Conservation (phyloP, 768 basidiomycete species). For the Gautieria morchelliformis region DNA sequence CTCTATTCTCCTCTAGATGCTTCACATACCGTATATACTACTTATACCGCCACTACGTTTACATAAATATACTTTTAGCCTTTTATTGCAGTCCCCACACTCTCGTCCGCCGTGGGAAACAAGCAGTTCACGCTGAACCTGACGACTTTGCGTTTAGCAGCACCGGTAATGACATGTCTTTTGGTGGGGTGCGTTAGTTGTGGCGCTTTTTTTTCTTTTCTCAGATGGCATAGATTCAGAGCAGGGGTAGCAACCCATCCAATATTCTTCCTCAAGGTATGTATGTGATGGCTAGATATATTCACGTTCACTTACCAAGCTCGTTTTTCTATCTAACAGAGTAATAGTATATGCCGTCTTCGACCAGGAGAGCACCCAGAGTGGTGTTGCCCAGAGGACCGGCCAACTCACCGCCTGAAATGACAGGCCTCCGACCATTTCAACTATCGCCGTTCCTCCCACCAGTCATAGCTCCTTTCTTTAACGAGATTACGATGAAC, state of each 20-base stretch:
- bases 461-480: too few relatives aligned
- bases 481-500: too few relatives aligned
- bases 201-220: too few relatives aligned
- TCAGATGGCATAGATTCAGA: conserved; percentile 22
- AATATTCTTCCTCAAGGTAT: conserved; percentile 25
- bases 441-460: too few relatives aligned
- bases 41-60: too few relatives aligned
- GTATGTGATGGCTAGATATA: too few relatives aligned
- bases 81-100: conserved; percentile 18
- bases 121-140: conserved; percentile 20
- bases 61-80: too few relatives aligned
- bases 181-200: conserved; percentile 13
- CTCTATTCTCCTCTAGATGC: too few relatives aligned
- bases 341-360: conserved; percentile 25
- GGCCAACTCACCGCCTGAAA: conserved; percentile 10
- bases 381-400: conserved; percentile 12
- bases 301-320: too few relatives aligned
- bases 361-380: conserved; percentile 10
- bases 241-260: conserved; percentile 21
- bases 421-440: too few relatives aligned
- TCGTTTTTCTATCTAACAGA: too few relatives aligned
- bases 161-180: conserved; percentile 14
- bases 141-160: conserved; percentile 18
- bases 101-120: conserved; percentile 26
- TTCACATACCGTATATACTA: too few relatives aligned